Percentiles rank a stretch among this genome's conserved stretches.
Conservation (phyloP, 2,329 filamentous ascomycete species). For the Drechslera avenae region DNA sequence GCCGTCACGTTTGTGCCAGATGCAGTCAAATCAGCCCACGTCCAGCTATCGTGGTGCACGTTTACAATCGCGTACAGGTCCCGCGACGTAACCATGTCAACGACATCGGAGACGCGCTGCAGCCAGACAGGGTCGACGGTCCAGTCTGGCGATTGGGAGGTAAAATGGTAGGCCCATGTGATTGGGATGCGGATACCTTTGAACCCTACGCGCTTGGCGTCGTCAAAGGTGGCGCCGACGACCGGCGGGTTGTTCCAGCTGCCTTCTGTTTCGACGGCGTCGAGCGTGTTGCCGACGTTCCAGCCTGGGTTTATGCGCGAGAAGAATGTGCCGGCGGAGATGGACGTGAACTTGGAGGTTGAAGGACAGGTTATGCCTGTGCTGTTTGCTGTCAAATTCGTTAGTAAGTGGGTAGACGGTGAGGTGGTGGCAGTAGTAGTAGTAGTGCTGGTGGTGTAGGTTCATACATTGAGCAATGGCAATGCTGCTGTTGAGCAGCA, state of each 20-base stretch:
- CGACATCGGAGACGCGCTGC: slow-evolving; percentile 61
- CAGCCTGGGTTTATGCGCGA: slow-evolving; percentile 60
- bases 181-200: slow-evolving; percentile 65
- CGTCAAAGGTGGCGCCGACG: slow-evolving; percentile 56
- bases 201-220: slow-evolving; percentile 60
- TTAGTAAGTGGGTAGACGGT: neutral
- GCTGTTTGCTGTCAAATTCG: slow-evolving; percentile 14
- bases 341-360: slow-evolving; percentile 50
- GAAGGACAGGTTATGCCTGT: slow-evolving; percentile 43
- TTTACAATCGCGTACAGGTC: slow-evolving; percentile 62
- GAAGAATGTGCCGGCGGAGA: slow-evolving; percentile 56
- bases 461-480: slow-evolving; percentile 20
- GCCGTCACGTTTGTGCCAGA: slow-evolving; percentile 54
- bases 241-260: slow-evolving; percentile 64
- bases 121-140: slow-evolving; percentile 61
- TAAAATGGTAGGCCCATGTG: slow-evolving; percentile 64
- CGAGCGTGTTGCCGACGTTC: slow-evolving; percentile 66
- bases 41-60: slow-evolving; percentile 65
- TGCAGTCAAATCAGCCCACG: slow-evolving; percentile 61
- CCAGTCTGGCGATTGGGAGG: slow-evolving; percentile 57
- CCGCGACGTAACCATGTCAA: slow-evolving; percentile 60
- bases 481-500: slow-evolving; percentile 21
- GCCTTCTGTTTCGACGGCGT: slow-evolving; percentile 61
- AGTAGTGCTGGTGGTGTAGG: no score
- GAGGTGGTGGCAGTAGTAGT: no score